A percentile compares a stretch with the other conserved stretches of the same genome.
These are phyloP conservation scores for Fusarium subtropicale DNA, from an alignment of 2,329 filamentous ascomycete genomes.

Conservation along the genomic window DNA sequence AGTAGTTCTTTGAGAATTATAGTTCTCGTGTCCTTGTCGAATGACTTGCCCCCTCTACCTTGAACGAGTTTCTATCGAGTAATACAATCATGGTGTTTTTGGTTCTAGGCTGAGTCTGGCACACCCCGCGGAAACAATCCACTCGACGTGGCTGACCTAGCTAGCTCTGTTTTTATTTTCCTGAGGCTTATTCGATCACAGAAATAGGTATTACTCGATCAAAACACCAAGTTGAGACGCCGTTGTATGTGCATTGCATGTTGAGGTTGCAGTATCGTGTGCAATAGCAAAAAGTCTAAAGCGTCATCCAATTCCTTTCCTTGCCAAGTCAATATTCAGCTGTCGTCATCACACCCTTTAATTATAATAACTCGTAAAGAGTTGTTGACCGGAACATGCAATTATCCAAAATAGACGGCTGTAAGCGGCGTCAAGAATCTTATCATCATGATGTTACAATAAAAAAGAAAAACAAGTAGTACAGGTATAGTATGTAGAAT, in stretches of 20 bases:
- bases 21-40: slow-evolving; percentile 13
- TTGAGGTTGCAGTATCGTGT: slow-evolving; percentile 7
- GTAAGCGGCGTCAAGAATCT: slow-evolving; percentile 22
- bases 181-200: slow-evolving; percentile 18
- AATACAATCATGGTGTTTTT: slow-evolving; percentile 28
- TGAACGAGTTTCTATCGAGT: slow-evolving; percentile 33
- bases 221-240: slow-evolving; percentile 23
- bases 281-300: slow-evolving; percentile 11
- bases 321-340: neutral
- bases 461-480: slow-evolving; percentile 12
- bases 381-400: neutral
- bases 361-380: neutral
- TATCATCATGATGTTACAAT: slow-evolving; percentile 22
- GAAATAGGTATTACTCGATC: slow-evolving; percentile 29
- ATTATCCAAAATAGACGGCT: slow-evolving; percentile 3
- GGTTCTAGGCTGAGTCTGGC: neutral
- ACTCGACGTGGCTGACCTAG: slow-evolving; percentile 1
- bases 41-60: slow-evolving; percentile 15
- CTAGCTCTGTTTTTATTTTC: neutral
- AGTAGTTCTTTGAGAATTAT: neutral
- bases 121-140: slow-evolving; percentile 20
- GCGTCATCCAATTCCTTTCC: slow-evolving; percentile 1
- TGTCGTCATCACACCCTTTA: slow-evolving; percentile 8
- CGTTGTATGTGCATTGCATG: neutral
- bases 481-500: slow-evolving; percentile 35